A percentile compares a stretch with the other conserved stretches of the same genome.
These are phyloP conservation scores for Trametes meyenii DNA, from an alignment of 768 basidiomycete genomes.

Conservation along the genomic window DNA sequence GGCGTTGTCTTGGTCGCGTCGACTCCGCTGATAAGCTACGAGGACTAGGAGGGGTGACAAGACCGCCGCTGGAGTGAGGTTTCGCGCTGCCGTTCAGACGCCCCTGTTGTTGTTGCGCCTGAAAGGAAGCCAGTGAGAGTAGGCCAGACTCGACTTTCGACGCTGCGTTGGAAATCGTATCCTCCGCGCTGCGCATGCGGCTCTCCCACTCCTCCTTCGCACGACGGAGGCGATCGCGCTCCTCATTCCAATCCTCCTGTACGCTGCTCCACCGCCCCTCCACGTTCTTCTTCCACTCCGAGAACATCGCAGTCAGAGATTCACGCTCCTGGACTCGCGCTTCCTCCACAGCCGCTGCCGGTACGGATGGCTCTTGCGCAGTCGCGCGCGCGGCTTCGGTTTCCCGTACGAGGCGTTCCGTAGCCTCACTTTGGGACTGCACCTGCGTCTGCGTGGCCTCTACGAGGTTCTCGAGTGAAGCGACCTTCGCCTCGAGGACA, in stretches of 20 bases:
- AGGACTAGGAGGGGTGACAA: conserved; percentile 79
- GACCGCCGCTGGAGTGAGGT: conserved; percentile 43
- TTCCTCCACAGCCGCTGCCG: conserved; percentile 32
- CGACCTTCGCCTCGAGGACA: conserved; percentile 68
- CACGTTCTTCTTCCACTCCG: conserved; percentile 76
- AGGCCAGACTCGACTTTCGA: conserved; percentile 39
- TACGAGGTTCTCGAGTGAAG: conserved; percentile 66
- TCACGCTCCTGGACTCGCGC: conserved; percentile 46
- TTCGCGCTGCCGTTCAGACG: conserved; percentile 37
- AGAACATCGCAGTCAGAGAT: conserved; percentile 54
- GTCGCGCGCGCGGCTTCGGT: conserved; percentile 38
- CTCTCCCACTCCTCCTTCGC: conserved; percentile 85
- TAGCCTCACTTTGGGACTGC: conserved; percentile 40
- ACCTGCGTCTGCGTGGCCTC: conserved; percentile 48
- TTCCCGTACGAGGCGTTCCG: conserved; percentile 31
- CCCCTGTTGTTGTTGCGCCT: conserved; percentile 40
- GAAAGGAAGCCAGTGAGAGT: conserved; percentile 33
- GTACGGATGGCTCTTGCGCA: conserved; percentile 21
- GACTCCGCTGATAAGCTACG: conserved; percentile 71
- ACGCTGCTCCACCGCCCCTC: conserved; percentile 81
- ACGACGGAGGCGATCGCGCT: conserved; percentile 71
- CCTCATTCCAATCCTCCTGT: conserved; percentile 80
- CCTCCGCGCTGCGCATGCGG: conserved; percentile 55
- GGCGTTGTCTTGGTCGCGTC: conserved; percentile 29
- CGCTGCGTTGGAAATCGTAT: conserved; percentile 51